Conservation (phyloP, 148 eudicot species). For the Euryodendron excelsum region DNA sequence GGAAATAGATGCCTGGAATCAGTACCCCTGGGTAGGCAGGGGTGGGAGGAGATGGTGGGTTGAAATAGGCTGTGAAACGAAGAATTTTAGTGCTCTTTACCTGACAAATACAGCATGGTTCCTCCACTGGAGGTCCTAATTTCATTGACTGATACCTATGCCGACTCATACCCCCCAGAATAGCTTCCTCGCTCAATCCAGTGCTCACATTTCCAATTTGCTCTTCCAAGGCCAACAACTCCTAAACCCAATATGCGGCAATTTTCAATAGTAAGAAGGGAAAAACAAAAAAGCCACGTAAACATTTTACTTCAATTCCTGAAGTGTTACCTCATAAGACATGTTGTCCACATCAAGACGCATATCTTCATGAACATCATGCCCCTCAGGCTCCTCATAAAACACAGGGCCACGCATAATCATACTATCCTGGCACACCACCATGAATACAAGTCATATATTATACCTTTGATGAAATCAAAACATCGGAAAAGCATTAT, state of each 20-base stretch:
- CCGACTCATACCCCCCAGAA: slow-evolving; percentile 32
- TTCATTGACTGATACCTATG: slow-evolving; percentile 20
- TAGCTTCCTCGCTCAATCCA: slow-evolving; percentile 42
- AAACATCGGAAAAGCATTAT: not conserved
- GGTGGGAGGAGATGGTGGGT: too few species aligned
- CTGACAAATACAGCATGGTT: not conserved
- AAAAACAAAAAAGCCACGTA: too few species aligned
- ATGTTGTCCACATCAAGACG: not conserved
- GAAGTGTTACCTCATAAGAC: not conserved
- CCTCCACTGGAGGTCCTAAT: slow-evolving; percentile 18
- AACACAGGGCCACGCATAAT: too few species aligned
- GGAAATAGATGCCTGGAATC: not conserved
- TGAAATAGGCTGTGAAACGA: too few species aligned
- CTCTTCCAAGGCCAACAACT: slow-evolving; percentile 56
- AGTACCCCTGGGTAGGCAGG: too few species aligned
- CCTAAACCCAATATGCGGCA: slow-evolving; percentile 24
- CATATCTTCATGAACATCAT: not conserved
- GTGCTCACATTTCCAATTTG: slow-evolving; percentile 53
- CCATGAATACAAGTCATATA: not conserved
- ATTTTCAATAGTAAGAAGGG: not conserved
- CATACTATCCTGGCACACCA: not conserved
- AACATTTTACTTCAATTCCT: not conserved
- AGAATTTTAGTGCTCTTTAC: not conserved
- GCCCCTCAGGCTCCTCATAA: not conserved
- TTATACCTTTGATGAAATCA: not conserved